A percentile compares a stretch with the other conserved stretches of the same genome.
Conservation (phyloP, 352 stramenopile genomes). For the Pythium brassicae region DNA sequence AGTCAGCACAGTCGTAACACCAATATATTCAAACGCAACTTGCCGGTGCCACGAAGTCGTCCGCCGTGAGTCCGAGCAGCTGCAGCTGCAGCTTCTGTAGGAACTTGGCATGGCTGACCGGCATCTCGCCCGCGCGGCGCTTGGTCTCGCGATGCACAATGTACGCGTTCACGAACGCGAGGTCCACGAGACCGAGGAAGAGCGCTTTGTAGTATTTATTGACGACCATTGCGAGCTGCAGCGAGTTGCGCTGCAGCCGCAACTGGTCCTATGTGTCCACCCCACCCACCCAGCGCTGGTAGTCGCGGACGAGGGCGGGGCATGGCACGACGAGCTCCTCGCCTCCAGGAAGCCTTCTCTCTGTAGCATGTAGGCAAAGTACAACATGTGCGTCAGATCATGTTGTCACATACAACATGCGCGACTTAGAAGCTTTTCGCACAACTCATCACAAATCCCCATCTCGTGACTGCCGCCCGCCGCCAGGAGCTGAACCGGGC, state of each 20-base stretch:
- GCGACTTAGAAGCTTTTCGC: too few species aligned
- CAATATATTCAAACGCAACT: too few species aligned
- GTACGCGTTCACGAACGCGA: neutral
- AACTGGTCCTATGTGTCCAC: neutral
- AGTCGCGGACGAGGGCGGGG: neutral
- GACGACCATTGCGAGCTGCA: neutral
- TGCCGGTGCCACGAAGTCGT: too few species aligned
- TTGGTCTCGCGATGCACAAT: neutral
- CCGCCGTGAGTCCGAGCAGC: too few species aligned
- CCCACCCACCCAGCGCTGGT: neutral
- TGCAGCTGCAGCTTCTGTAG: too few species aligned
- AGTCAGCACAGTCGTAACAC: too few species aligned
- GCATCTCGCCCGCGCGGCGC: too few species aligned
- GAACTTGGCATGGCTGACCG: too few species aligned
- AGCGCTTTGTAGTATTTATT: slow-evolving; percentile 1
- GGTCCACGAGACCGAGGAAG: neutral
- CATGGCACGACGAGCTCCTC: neutral
- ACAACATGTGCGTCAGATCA: too few species aligned
- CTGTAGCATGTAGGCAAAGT: too few species aligned
- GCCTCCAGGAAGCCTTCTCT: too few species aligned
- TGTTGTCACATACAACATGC: neutral
- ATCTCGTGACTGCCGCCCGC: neutral
- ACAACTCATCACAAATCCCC: neutral
- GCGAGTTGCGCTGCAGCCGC: neutral
- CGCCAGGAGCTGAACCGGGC: neutral